Evolutionary conservation across 495 filamentous ascomycete genomes (phyloP), one percentile per base, ranked within the genome.

Genomic region (Penicillium lividum): DNA sequence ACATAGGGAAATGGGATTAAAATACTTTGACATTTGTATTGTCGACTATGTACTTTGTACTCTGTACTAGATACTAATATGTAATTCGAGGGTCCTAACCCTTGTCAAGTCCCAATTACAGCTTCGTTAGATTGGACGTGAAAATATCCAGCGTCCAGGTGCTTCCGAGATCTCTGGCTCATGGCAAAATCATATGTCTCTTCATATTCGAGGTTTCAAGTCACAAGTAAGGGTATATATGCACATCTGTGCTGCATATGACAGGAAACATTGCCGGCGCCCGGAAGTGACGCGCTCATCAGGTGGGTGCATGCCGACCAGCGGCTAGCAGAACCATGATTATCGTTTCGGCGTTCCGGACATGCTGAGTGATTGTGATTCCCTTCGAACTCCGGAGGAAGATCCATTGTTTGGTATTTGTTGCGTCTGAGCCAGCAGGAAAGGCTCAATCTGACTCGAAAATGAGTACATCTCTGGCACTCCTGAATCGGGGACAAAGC

Each of bases 381-480:
- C 71, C 33, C 64, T 67, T 36, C 66, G 57, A 25, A 69, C 53
- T 0, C 33, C 52, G 28, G 64, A 48, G 11, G 66, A 38, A 18
- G 59, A 34, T 25, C 63, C 62, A 11, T 66, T 63, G 11, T 53
- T 42, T 3, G 73, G 57, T 40, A 72, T 40, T 40, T 69, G 68
- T 33, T 77, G 74, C 10, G 67, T 68, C 42, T 74, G 69, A 1
- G 73, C 66, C 9, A 72, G 54, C 7, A 77, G 54, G 53, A 75
- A 75, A 9, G 75, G 72, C 31, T 77, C 75, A n/a, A 70, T 68
- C 34, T 75, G 73, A 56, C 59, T 65, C 10, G 70, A 66, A 45
- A 75, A 77, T 0, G 73, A 70, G 53, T 73, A 76, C 0, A 76
- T 57, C 48, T 76, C 75, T 0, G 74, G 72, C 4, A 73, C 65